A percentile compares a stretch with the other conserved stretches of the same genome.
phyloP scores from a whole-genome alignment of 73 alveolate genomes.

The Uronychia binucleata region DNA sequence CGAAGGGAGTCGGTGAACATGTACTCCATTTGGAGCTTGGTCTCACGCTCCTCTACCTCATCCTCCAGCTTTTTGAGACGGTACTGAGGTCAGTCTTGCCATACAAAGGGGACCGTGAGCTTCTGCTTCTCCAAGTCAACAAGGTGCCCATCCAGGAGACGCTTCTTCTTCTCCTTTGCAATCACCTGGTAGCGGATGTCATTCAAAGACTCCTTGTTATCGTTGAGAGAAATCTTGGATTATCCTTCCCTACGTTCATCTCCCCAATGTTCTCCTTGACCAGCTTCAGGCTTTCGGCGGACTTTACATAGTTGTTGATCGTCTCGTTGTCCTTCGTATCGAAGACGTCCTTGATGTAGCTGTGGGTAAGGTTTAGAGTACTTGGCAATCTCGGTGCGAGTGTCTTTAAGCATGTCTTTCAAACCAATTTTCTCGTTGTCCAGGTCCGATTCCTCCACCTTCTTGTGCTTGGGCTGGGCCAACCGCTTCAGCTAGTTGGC shows the following conservation, averaged over 20 bases:
- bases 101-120: neutral
- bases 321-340: constrained; percentile 19
- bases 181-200: neutral
- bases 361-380: neutral
- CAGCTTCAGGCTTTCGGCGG: constrained; percentile 10
- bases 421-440: neutral
- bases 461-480: neutral
- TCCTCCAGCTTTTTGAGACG: neutral
- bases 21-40: constrained; percentile 21
- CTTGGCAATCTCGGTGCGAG: neutral
- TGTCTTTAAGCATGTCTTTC: neutral
- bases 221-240: constrained; percentile 6
- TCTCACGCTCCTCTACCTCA: neutral
- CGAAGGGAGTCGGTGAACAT: constrained; percentile 17
- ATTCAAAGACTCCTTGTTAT: neutral
- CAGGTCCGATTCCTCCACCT: neutral
- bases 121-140: neutral
- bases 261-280: constrained; percentile 28
- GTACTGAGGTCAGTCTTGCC: neutral
- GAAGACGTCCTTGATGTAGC: constrained; percentile 10
- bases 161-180: neutral
- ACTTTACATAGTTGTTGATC: constrained; percentile 1
- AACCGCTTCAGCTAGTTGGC: neutral
- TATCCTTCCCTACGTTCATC: neutral
- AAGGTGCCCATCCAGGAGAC: neutral